Base-by-base conservation (phyloP, 139 green algal species). In the Chlorella sp. region DNA sequence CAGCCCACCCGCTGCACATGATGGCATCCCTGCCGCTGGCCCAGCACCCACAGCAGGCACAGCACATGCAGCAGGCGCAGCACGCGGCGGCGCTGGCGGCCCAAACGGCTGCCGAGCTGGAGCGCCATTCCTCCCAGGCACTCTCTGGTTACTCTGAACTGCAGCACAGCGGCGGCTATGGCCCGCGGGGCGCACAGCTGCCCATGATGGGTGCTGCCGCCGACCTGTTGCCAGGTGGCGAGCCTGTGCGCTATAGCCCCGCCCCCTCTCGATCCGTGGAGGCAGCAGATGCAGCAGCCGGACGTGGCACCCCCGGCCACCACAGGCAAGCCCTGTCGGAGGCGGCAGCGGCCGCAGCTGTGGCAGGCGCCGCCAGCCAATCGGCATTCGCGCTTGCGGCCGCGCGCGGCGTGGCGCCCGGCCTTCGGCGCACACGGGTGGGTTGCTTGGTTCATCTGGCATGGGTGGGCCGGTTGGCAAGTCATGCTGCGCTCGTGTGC, bases 231-330 rank as follows among this genome's bases (percentile, higher is more conserved):
- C 72, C 72, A 12, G 44, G 18, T 79, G 72, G 72, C n/a, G n/a
- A 79, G 47, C 44, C 72, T 16, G 44, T 79, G 26, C 70, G 70
- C 44, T 79, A 79, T n/a, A 63, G 44, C 72, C 72, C 72, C 3
- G 71, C 9, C 25, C 39, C 20, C 0, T 17, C 71, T 60, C 51
- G 51, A 20, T 60, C 51, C 12, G 13, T 21, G 21, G 51, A 67
- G 23, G 25, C 60, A 67, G 60, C 60, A 32, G 60, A n/a, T 3
- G 26, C 23, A 23, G 60, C 60, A 3, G 23, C 5, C 23, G 60
- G 60, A 20, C 4, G 28, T 4, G 18, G 28, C 0, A 21, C 30
- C 30, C 30, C 25, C 30, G 6, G 67, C 30, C n/a, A 30, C 30
- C n/a, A 30, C 67, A 39, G 67, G 15, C 51, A 60, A 15, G 51